Evolutionary conservation across 257 asterid species (phyloP).

Genomic region (Solanum dulcamara): DNA sequence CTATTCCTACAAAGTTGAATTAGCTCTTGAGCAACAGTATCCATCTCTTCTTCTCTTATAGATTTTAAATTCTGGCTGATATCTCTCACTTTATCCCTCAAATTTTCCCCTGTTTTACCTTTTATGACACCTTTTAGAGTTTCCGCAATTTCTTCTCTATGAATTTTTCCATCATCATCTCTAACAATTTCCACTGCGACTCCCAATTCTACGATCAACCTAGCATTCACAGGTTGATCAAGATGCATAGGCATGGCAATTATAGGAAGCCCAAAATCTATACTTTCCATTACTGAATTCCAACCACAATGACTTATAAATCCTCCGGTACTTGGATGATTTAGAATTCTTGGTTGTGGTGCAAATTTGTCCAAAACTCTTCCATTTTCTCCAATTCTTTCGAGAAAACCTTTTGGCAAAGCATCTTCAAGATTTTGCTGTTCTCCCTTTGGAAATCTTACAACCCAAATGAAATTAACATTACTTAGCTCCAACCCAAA

Average conservation of each 20-base stretch:
- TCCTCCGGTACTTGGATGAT: conserved; percentile 18
- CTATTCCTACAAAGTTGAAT: conserved; percentile 2
- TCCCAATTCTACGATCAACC: conserved; percentile 16
- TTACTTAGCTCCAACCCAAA: conserved; percentile 36
- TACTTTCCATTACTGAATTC: conserved; percentile 21
- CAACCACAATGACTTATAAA: conserved; percentile 33
- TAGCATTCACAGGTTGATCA: conserved; percentile 33
- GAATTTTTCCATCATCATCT: conserved; percentile 6
- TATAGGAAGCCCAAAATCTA: conserved; percentile 22
- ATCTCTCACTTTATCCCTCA: conserved; percentile 10
- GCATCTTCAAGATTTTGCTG: conserved; percentile 8
- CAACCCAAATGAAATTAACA: conserved; percentile 44
- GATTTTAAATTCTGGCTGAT: conserved; percentile 6
- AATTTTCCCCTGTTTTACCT: conserved; percentile 5
- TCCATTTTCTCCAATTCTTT: conserved; percentile 24
- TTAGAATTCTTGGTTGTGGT: conserved; percentile 19
- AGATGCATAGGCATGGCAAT: conserved; percentile 30
- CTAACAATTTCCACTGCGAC: conserved; percentile 26
- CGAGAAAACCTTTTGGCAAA: conserved; percentile 24
- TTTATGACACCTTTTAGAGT: conserved; percentile 10
- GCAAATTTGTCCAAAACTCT: conserved; percentile 21
- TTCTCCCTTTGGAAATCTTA: conserved; percentile 26
- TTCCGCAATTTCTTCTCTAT: conserved; percentile 5
- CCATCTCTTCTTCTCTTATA: conserved; percentile 17
- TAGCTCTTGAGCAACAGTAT: conserved; percentile 4